phyloP scores from a whole-genome alignment of 2,329 filamentous ascomycete species.

The Xylaria multiplex region DNA sequence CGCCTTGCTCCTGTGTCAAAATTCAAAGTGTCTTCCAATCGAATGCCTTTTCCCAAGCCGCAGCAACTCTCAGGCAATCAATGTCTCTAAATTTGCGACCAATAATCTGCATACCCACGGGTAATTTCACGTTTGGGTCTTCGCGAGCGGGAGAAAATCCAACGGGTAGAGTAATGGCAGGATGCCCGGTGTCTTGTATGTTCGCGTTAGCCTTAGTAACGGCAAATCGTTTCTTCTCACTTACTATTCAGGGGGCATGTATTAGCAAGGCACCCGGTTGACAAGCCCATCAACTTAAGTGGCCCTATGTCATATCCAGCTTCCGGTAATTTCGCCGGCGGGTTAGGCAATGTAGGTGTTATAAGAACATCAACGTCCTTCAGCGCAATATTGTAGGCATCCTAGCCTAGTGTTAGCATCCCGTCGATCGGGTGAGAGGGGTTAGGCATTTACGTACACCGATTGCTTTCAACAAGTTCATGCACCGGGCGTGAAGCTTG shows the following conservation, averaged over 20 bases:
- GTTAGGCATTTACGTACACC: conserved; percentile 31
- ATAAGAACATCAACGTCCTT: conserved; percentile 44
- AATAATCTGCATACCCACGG: conserved; percentile 46
- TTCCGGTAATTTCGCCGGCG: conserved; percentile 37
- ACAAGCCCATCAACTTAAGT: conserved; percentile 32
- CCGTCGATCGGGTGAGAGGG: neutral
- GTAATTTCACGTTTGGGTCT: conserved; percentile 43
- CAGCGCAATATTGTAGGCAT: conserved; percentile 44
- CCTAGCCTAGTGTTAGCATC: conserved; percentile 29
- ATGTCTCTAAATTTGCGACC: conserved; percentile 44
- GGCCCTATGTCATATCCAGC: conserved; percentile 33
- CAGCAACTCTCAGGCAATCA: conserved; percentile 44
- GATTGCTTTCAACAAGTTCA: conserved; percentile 42
- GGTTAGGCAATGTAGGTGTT: conserved; percentile 44
- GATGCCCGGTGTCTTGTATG: conserved; percentile 43
- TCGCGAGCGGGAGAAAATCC: conserved; percentile 45
- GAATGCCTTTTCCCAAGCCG: conserved; percentile 46
- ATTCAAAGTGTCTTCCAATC: conserved; percentile 42
- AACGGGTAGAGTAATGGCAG: conserved; percentile 45
- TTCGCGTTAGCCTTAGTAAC: neutral
- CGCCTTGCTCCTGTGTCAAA: neutral
- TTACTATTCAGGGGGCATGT: conserved; percentile 43
- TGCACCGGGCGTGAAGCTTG: conserved; percentile 40
- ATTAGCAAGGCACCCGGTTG: conserved; percentile 40
- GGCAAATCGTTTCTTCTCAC: conserved; percentile 10